Base-by-base conservation (phyloP, 140 eudicot species). In the Senecio squalidus region DNA sequence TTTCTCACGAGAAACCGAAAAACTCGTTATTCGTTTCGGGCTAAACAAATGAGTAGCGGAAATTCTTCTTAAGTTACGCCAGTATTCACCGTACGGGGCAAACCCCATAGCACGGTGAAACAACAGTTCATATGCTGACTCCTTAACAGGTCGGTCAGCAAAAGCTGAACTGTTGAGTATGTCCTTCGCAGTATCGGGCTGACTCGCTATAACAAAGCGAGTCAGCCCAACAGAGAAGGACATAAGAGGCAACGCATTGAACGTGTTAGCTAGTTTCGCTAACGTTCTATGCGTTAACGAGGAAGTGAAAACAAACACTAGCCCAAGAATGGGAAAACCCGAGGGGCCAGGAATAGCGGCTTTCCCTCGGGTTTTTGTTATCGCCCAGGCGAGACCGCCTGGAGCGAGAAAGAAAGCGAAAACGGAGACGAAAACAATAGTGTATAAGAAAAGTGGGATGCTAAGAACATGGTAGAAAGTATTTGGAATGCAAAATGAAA, bases 21-120 rank as follows among this genome's bases (percentile, higher is more conserved):
- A 87, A 7, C 28, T 40, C 0, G 84, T 58, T 0, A 92, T 31
- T 25, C 85, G 43, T 18, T 58, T 79, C 1, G 95, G 95, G 55
- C 96, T 75, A 17, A 92, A 92, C 82, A 92, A 33, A 68, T 92
- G 78, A 28, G 85, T 66, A 0, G 94, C 84, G 0, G 96, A 84
- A 3, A 92, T 81, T 34, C 87, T 77, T 62, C 98, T 81, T 31
- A 92, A 46, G 28, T 76, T 76, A 55, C 98, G 78, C 98, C 98
- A 92, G 27, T 92, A 87, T 29, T 84, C 95, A 0, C 98, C 96
- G n/a, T 81, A 92, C 0, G 93, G 96, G 0, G 98, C 98, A 18
- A 92, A 92, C 5, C 98, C 98, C 89, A 92, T 92, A 0, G 98
- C 98, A 2, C 96, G 71, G 31, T 87, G 80, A 18, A 92, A 92